phyloP scores from a whole-genome alignment of 2,329 filamentous ascomycete species.

The Microthyrium microscopicum region DNA sequence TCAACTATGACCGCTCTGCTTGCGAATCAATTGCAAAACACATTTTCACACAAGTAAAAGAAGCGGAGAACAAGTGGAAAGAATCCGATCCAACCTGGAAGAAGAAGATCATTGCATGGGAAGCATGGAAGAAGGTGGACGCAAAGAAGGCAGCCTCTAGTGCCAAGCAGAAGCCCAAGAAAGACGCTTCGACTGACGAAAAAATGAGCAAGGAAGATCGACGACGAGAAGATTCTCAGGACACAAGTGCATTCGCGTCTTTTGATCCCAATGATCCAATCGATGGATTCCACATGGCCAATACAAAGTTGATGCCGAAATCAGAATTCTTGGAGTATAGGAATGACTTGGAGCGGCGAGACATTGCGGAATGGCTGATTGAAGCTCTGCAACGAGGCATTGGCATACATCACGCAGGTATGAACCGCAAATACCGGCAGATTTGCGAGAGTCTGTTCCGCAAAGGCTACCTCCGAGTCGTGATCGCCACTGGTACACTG shows the following conservation, averaged over 20 bases:
- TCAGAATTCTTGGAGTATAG: slow-evolving; percentile 43
- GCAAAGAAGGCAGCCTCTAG: slow-evolving; percentile 14
- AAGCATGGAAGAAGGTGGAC: slow-evolving; percentile 36
- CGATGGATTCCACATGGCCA: slow-evolving; percentile 49
- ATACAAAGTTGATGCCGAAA: slow-evolving; percentile 39
- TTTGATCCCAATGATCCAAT: slow-evolving; percentile 53
- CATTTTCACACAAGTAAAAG: slow-evolving; percentile 36
- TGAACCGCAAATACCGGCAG: slow-evolving; percentile 64
- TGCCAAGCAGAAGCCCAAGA: slow-evolving; percentile 24
- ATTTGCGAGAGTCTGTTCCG: slow-evolving; percentile 58
- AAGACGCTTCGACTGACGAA: slow-evolving; percentile 29
- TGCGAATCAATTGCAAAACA: slow-evolving; percentile 44
- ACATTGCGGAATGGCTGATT: slow-evolving; percentile 37
- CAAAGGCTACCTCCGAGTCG: slow-evolving; percentile 50
- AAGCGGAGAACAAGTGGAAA: slow-evolving; percentile 41
- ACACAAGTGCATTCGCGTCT: slow-evolving; percentile 32
- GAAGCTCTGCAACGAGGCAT: slow-evolving; percentile 49
- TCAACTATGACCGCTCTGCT: slow-evolving; percentile 53
- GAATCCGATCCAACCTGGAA: slow-evolving; percentile 42
- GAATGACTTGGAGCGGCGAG: slow-evolving; percentile 32
- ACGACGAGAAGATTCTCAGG: background rate
- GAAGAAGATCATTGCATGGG: slow-evolving; percentile 39
- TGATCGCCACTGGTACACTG: slow-evolving; percentile 61
- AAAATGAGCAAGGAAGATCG: slow-evolving; percentile 28
- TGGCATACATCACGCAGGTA: slow-evolving; percentile 62